phyloP scores from a whole-genome alignment of 2,329 filamentous ascomycete species.

The Trichoderma endophyticum region DNA sequence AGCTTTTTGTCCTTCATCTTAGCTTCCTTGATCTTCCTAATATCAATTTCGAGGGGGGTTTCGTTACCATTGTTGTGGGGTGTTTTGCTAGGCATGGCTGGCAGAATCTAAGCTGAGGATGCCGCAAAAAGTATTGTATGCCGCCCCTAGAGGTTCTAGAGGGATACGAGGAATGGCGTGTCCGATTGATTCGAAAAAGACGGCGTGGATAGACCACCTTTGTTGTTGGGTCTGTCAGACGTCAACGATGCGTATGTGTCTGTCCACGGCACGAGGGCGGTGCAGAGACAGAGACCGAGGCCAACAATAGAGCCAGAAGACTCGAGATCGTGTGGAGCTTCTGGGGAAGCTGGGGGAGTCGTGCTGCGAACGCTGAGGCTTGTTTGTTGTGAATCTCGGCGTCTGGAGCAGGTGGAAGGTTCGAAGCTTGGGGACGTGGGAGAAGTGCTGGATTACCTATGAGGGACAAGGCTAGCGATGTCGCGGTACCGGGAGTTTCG shows the following conservation, averaged over 20 bases:
- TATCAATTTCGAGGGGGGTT: slow-evolving; percentile 61
- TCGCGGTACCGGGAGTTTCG: slow-evolving; percentile 23
- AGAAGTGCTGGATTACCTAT: slow-evolving; percentile 19
- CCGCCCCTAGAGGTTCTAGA: too few species aligned
- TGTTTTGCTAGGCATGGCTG: slow-evolving; percentile 67
- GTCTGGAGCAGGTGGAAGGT: slow-evolving; percentile 30
- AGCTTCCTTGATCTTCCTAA: slow-evolving; percentile 60
- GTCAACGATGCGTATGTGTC: slow-evolving; percentile 4
- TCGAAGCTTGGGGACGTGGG: slow-evolving; percentile 30
- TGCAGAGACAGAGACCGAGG: neutral
- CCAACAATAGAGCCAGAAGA: neutral
- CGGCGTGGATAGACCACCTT: slow-evolving; percentile 1
- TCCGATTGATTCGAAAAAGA: neutral
- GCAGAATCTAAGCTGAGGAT: slow-evolving; percentile 8
- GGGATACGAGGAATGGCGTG: neutral
- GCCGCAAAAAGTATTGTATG: neutral
- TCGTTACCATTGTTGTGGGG: slow-evolving; percentile 70
- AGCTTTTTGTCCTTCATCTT: slow-evolving; percentile 63
- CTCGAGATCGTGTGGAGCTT: slow-evolving; percentile 6
- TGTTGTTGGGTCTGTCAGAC: neutral
- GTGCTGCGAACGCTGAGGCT: slow-evolving; percentile 8
- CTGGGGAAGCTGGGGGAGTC: neutral
- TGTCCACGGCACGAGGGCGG: neutral
- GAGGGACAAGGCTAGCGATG: slow-evolving; percentile 15
- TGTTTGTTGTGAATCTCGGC: slow-evolving; percentile 20